These are phyloP conservation scores for Phaeosphaeriaceae sp. DNA, from an alignment of 2,329 filamentous ascomycete species.

Conservation along the genomic window DNA sequence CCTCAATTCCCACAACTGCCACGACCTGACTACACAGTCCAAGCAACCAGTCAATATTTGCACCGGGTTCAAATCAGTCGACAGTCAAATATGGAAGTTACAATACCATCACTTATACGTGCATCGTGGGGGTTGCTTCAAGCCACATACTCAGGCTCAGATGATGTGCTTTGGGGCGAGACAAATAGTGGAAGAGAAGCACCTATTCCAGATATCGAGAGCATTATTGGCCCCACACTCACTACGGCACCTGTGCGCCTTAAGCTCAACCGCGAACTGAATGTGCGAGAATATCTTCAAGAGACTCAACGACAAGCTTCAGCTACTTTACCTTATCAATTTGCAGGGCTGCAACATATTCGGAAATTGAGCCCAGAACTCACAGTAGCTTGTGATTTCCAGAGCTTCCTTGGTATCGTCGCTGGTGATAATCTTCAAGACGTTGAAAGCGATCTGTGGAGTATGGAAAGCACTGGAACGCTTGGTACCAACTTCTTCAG, in stretches of 20 bases:
- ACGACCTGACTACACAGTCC: constrained; percentile 37
- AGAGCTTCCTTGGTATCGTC: constrained; percentile 55
- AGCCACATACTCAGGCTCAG: constrained; percentile 53
- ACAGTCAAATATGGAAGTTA: constrained; percentile 33
- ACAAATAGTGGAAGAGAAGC: constrained; percentile 47
- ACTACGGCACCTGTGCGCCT: constrained; percentile 53
- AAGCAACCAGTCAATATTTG: constrained; percentile 35
- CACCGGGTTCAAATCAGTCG: constrained; percentile 26
- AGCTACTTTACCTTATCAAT: constrained; percentile 39
- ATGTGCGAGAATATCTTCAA: constrained; percentile 34
- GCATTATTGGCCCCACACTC: constrained; percentile 51
- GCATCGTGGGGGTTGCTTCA: constrained; percentile 56
- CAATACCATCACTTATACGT: constrained; percentile 48
- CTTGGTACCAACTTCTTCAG: constrained; percentile 46
- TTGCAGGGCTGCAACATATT: constrained; percentile 58
- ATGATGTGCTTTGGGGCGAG: constrained; percentile 58
- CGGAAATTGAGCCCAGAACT: constrained; percentile 46
- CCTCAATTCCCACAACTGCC: constrained; percentile 43
- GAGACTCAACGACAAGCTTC: constrained; percentile 37
- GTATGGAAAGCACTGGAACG: constrained; percentile 39
- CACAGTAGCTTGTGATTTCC: constrained; percentile 54
- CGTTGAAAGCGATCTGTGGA: constrained; percentile 36
- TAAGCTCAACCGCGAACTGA: constrained; percentile 41
- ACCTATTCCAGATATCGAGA: constrained; percentile 43
- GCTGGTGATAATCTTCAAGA: constrained; percentile 40